Base-by-base conservation (phyloP, 768 basidiomycete genomes). In the Pleurotus sapidus region DNA sequence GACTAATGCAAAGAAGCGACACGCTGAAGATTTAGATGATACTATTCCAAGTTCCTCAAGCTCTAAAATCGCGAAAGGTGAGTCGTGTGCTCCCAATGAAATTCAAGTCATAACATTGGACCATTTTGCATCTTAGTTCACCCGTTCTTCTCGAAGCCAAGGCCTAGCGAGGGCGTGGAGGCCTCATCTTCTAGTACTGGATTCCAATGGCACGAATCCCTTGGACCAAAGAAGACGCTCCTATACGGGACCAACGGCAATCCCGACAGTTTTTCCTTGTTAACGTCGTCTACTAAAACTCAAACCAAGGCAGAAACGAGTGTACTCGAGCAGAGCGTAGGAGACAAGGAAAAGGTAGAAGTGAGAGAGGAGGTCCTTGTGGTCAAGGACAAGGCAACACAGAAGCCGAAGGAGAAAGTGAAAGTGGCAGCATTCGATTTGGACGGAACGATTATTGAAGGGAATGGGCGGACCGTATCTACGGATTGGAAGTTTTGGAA, bases 371-470 rank as follows among this genome's bases (percentile, higher is more conserved):
- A 3, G 2, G 30, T 3, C 30, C 30, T 34, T 34, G 9, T 34
- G 30, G 8, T 11, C 30, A 11, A 8, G 9, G 30, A 34, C 8
- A 3, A 34, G 30, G 11, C 4, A 12, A 34, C 30, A 34, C 30
- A 2, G 30, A 34, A 34, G 30, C 9, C 30, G 30, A 34, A 34
- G 30, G 30, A 3, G 30, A 34, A 17, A 27, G 37, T 75, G n/a
- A 88, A 86, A 61, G 81, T 93, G 30, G 89, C 91, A 8, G 81
- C 86, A 11, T 90, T 95, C 60, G 95, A 97, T 68, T 74, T 97
- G 20, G 95, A 97, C 66, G 93, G 91, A 2, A 95, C 93, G 0
- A 63, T 95, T 58, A 93, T 97, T 67, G 88, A 86, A 61, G 57
- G 17, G 39, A 75, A 78, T 23, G 72, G 72, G 23, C 73, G 74